Evolutionary conservation across 495 filamentous ascomycete species (phyloP).

Genomic region (Tuber aestivum): DNA sequence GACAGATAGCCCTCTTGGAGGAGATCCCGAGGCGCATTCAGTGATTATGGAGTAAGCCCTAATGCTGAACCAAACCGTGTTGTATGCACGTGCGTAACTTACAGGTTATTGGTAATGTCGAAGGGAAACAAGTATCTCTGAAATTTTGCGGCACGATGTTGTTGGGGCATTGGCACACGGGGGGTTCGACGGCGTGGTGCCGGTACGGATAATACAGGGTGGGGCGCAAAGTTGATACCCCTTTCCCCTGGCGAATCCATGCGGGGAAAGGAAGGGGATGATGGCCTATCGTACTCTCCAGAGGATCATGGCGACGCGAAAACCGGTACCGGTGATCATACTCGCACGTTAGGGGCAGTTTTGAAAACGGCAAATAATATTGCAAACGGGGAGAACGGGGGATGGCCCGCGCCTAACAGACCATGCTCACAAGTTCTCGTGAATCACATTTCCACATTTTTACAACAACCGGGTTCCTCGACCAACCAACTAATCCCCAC

Average conservation of each 20-base stretch:
- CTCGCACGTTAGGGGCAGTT: neutral
- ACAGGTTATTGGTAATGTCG: neutral
- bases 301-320: neutral
- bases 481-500: neutral
- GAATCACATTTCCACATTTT: neutral
- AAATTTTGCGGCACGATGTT: neutral
- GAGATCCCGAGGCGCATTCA: neutral
- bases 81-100: neutral
- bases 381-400: neutral
- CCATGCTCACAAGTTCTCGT: neutral
- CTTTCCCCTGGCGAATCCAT: neutral
- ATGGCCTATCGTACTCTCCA: neutral
- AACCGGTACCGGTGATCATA: too few species aligned
- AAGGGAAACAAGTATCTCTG: neutral
- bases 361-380: neutral
- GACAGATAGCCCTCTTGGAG: neutral
- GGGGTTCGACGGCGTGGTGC: neutral
- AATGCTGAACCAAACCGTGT: neutral
- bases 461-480: neutral
- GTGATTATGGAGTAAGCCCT: neutral
- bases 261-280: neutral
- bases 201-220: neutral
- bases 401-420: neutral
- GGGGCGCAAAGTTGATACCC: neutral
- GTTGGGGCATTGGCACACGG: neutral